Conservation (phyloP, 2,329 filamentous ascomycete genomes). For the Pestalotiopsis sp. region DNA sequence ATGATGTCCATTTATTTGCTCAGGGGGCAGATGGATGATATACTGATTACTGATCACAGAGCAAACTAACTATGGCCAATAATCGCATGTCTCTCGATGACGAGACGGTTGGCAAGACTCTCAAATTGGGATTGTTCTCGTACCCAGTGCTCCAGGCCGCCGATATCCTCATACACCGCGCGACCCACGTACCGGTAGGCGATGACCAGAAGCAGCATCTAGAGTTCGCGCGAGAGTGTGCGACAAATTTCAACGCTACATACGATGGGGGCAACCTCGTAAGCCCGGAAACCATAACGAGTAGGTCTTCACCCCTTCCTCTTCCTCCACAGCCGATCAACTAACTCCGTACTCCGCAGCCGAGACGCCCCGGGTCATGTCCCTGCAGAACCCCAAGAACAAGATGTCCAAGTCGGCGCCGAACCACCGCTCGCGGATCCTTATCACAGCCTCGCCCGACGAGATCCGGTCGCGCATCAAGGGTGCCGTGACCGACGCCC, state of each 20-base stretch:
- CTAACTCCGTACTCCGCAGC: constrained; percentile 45
- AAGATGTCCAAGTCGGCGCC: constrained; percentile 96
- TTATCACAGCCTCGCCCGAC: constrained; percentile 72
- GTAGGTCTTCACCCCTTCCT: constrained; percentile 43
- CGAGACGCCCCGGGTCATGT: constrained; percentile 88
- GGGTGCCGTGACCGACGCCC: constrained; percentile 75
- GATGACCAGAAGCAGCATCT: constrained; percentile 94
- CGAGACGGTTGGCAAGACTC: constrained; percentile 49
- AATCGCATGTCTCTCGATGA: constrained; percentile 61
- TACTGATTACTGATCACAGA: constrained; percentile 46
- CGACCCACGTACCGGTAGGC: constrained; percentile 95
- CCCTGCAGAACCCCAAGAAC: constrained; percentile 71
- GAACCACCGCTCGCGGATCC: constrained; percentile 74
- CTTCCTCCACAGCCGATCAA: neutral
- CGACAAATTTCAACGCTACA: constrained; percentile 80
- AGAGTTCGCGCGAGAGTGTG: constrained; percentile 87
- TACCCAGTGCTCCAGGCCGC: constrained; percentile 96
- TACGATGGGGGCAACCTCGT: constrained; percentile 66
- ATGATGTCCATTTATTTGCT: neutral
- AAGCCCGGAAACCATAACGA: constrained; percentile 70
- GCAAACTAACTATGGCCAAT: constrained; percentile 69
- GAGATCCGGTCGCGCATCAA: constrained; percentile 72
- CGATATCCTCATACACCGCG: constrained; percentile 87
- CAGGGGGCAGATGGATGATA: neutral
- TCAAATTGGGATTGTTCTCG: constrained; percentile 90